These are phyloP conservation scores for Furcasterigmium sp. DNA, from an alignment of 2,329 filamentous ascomycete genomes.

Conservation along the genomic window DNA sequence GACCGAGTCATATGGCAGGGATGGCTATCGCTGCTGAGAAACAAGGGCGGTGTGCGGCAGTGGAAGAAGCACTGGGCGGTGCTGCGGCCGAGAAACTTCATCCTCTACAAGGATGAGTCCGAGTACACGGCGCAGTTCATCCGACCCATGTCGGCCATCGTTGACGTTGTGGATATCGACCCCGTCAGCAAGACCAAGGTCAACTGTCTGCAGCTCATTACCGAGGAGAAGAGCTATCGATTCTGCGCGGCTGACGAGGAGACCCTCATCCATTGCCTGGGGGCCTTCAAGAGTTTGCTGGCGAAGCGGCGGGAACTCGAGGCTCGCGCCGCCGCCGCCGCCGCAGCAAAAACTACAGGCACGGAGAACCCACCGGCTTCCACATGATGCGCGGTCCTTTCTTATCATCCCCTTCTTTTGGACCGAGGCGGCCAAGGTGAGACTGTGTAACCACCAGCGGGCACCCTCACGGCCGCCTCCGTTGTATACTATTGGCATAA, in stretches of 20 bases:
- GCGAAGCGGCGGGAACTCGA: slow-evolving; percentile 63
- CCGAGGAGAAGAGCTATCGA: slow-evolving; percentile 79
- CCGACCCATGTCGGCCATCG: slow-evolving; percentile 69
- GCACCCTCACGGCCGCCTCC: too few relatives aligned
- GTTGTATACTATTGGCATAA: slow-evolving; percentile 5
- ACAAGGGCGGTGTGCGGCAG: slow-evolving; percentile 75
- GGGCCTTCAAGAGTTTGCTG: slow-evolving; percentile 83
- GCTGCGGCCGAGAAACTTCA: slow-evolving; percentile 75
- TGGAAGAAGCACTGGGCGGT: slow-evolving; percentile 97
- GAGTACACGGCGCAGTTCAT: slow-evolving; percentile 88
- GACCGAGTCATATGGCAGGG: slow-evolving; percentile 94
- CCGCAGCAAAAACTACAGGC: neutral
- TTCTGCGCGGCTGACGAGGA: slow-evolving; percentile 80
- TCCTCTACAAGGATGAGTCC: slow-evolving; percentile 86
- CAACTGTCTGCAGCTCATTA: slow-evolving; percentile 88
- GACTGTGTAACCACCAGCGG: too few relatives aligned
- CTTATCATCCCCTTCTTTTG: too few relatives aligned
- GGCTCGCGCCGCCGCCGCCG: slow-evolving; percentile 35
- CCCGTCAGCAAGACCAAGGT: slow-evolving; percentile 78
- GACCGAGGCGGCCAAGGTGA: too few relatives aligned
- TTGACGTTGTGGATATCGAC: slow-evolving; percentile 91
- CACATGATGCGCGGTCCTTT: too few relatives aligned
- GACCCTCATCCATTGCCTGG: slow-evolving; percentile 74
- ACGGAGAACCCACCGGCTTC: too few relatives aligned
- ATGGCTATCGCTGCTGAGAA: slow-evolving; percentile 79